Evolutionary conservation across 768 basidiomycete species (phyloP).

Genomic region (Tylopilus cervinicoccineus): DNA sequence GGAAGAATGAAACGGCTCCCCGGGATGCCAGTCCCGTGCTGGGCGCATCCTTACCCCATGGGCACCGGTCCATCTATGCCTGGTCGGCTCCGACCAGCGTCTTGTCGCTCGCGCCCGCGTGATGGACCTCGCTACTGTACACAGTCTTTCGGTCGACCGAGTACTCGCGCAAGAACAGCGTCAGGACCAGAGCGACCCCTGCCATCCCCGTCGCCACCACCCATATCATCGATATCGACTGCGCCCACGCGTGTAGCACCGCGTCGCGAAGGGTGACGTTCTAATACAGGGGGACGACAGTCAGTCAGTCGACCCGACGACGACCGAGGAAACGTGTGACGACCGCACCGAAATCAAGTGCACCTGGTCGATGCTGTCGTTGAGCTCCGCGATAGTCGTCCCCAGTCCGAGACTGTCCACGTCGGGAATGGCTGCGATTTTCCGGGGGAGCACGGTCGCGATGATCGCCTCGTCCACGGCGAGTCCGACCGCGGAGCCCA

Average conservation of each 20-base stretch:
- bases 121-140: slow-evolving; percentile 27
- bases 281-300: slow-evolving; percentile 25
- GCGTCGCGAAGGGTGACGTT: slow-evolving; percentile 45
- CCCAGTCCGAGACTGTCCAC: slow-evolving; percentile 23
- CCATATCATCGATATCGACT: slow-evolving; percentile 63
- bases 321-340: not conserved
- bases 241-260: slow-evolving; percentile 62
- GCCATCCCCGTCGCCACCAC: slow-evolving; percentile 56
- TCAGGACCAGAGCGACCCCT: slow-evolving; percentile 47
- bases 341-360: slow-evolving; percentile 24
- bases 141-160: slow-evolving; percentile 51
- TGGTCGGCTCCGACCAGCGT: not conserved
- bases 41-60: too few relatives aligned
- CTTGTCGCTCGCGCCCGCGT: not conserved
- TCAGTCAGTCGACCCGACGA: not conserved
- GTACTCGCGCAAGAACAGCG: slow-evolving; percentile 56
- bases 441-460: slow-evolving; percentile 44
- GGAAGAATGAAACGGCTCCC: too few relatives aligned
- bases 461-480: slow-evolving; percentile 71
- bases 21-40: too few relatives aligned
- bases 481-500: slow-evolving; percentile 73
- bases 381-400: slow-evolving; percentile 40
- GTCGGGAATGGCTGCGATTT: slow-evolving; percentile 34
- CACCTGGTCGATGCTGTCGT: slow-evolving; percentile 42
- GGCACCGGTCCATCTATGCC: not conserved